Conservation (phyloP, 1,139 yeast species). For the Pichia sp. region DNA sequence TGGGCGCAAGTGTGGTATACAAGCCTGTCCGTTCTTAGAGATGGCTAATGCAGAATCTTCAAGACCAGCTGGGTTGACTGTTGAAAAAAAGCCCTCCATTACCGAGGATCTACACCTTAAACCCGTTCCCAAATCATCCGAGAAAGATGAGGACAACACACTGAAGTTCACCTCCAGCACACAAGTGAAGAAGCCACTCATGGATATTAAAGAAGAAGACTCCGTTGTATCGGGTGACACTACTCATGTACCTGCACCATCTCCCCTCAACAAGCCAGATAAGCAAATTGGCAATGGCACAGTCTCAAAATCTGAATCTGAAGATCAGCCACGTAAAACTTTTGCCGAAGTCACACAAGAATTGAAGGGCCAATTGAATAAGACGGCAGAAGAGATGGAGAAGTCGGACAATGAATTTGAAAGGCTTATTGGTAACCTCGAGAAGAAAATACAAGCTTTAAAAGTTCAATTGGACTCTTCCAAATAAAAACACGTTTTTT, state of each 20-base stretch:
- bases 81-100: conserved; percentile 7
- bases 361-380: conserved; percentile 21
- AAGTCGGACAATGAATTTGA: conserved; percentile 23
- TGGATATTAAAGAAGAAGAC: conserved; percentile 5
- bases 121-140: background rate
- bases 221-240: background rate
- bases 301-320: background rate
- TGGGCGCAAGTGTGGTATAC: too few species aligned
- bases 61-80: background rate
- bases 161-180: background rate
- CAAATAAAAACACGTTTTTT: background rate
- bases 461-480: conserved; percentile 11
- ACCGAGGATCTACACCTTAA: conserved; percentile 10
- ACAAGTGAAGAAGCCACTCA: background rate
- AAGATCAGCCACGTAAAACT: conserved; percentile 11
- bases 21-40: too few species aligned
- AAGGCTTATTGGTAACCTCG: conserved; percentile 21
- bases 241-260: background rate
- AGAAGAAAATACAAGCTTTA: conserved; percentile 19
- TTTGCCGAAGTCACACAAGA: conserved; percentile 23
- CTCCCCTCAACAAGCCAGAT: background rate
- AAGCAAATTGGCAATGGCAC: background rate
- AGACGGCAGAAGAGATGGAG: conserved; percentile 22
- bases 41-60: background rate
- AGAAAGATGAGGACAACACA: background rate